Conservation (phyloP, 2,329 filamentous ascomycete genomes). For the Cercospora zeina region DNA sequence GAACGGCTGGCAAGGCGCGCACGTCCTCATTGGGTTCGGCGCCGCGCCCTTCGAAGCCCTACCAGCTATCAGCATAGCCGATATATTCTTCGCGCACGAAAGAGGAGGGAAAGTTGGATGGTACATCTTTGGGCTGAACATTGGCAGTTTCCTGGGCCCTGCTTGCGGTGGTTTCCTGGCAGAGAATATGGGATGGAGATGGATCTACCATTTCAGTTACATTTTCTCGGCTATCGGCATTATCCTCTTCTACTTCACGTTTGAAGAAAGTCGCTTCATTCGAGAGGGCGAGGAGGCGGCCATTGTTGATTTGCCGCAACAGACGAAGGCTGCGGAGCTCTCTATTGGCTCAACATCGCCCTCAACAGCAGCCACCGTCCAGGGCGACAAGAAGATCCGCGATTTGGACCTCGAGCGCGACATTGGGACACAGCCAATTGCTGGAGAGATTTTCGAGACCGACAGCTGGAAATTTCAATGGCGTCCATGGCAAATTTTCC, state of each 20-base stretch:
- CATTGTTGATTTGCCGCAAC: background rate
- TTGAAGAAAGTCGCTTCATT: constrained; percentile 61
- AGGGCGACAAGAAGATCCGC: background rate
- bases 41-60: constrained; percentile 33
- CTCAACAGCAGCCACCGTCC: background rate
- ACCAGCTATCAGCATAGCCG: constrained; percentile 37
- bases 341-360: background rate
- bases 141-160: constrained; percentile 39
- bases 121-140: constrained; percentile 34
- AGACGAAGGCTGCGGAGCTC: background rate
- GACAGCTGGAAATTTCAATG: background rate
- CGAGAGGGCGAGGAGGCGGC: constrained; percentile 20
- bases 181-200: constrained; percentile 52
- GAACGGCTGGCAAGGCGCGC: background rate
- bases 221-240: constrained; percentile 54
- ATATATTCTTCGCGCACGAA: constrained; percentile 38
- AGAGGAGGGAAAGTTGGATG: constrained; percentile 36
- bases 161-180: constrained; percentile 54
- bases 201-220: constrained; percentile 54
- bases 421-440: background rate
- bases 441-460: background rate
- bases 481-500: background rate
- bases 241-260: constrained; percentile 57
- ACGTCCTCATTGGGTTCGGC: constrained; percentile 31
- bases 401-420: background rate